phyloP scores from a whole-genome alignment of 495 filamentous ascomycete genomes.

The Tuber brumale region DNA sequence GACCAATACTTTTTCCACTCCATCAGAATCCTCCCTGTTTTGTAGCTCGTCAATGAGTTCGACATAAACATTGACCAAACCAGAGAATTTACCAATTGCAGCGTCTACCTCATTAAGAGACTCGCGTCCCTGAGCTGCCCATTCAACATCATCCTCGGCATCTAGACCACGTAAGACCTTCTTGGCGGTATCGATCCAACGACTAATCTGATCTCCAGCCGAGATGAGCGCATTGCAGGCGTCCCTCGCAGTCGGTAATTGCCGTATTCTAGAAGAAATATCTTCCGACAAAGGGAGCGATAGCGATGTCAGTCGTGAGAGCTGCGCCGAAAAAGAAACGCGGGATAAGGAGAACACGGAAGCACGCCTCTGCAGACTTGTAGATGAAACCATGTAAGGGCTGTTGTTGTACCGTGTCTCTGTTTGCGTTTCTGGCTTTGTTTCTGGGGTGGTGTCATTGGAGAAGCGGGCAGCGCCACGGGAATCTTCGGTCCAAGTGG shows the following conservation, averaged over 20 bases:
- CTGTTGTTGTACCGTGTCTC: conserved; percentile 13
- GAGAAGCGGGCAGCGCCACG: conserved; percentile 45
- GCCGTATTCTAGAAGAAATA: conserved; percentile 70
- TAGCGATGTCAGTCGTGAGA: conserved; percentile 78
- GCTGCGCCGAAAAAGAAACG: conserved; percentile 81
- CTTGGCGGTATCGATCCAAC: conserved; percentile 84
- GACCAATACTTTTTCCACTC: conserved; percentile 60
- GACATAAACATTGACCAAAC: conserved; percentile 81
- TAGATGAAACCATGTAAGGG: conserved; percentile 10
- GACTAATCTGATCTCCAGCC: conserved; percentile 81
- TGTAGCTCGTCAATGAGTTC: conserved; percentile 84
- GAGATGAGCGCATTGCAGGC: conserved; percentile 70
- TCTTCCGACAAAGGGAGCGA: conserved; percentile 74
- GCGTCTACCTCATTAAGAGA: conserved; percentile 74
- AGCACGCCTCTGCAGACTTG: conserved; percentile 52
- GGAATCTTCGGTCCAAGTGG: conserved; percentile 46
- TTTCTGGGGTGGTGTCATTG: conserved; percentile 12
- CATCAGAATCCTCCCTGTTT: conserved; percentile 64
- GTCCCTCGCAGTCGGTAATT: conserved; percentile 70
- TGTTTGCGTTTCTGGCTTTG: conserved; percentile 4
- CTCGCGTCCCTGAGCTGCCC: conserved; percentile 88
- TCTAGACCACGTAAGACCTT: conserved; percentile 79
- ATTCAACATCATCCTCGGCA: conserved; percentile 93
- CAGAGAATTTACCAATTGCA: conserved; percentile 77
- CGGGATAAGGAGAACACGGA: conserved; percentile 86